Conservation (phyloP, 1,284 basidiomycete genomes). For the Cryptococcus hybrid region DNA sequence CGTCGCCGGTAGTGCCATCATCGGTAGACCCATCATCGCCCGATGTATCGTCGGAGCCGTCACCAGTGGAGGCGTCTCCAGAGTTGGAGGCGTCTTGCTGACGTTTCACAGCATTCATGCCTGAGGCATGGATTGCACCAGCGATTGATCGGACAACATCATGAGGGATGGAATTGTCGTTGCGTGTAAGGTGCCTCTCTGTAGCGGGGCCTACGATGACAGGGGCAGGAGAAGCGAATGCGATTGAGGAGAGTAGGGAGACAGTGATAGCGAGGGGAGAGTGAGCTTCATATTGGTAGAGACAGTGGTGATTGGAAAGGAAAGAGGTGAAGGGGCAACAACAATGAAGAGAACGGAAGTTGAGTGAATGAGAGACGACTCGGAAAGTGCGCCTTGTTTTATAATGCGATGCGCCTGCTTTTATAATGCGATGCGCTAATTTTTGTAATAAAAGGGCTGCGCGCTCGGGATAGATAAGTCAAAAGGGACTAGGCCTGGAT, state of each 20-base stretch:
- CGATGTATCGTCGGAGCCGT: constrained; percentile 1
- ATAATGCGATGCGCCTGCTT: too few species aligned
- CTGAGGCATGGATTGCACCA: background rate
- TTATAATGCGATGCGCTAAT: too few species aligned
- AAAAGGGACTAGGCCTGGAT: too few species aligned
- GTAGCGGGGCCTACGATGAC: background rate
- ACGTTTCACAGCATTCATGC: too few species aligned
- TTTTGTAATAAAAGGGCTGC: too few species aligned
- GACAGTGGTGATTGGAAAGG: background rate
- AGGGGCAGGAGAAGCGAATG: constrained; percentile 1
- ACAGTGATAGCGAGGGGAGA: constrained; percentile 4
- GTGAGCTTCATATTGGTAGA: constrained; percentile 10
- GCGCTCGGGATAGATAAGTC: too few species aligned
- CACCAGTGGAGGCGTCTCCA: background rate
- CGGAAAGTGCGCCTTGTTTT: too few species aligned
- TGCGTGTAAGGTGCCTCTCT: background rate
- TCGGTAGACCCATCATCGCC: background rate
- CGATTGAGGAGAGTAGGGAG: constrained; percentile 7
- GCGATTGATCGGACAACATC: background rate
- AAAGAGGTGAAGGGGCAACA: background rate
- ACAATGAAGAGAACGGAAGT: background rate
- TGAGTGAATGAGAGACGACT: background rate
- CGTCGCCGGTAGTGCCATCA: constrained; percentile 3
- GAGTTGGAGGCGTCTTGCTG: background rate
- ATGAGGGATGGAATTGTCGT: background rate